Conservation (phyloP, 306 rosid genomes). For the Prunus fruticosa region DNA sequence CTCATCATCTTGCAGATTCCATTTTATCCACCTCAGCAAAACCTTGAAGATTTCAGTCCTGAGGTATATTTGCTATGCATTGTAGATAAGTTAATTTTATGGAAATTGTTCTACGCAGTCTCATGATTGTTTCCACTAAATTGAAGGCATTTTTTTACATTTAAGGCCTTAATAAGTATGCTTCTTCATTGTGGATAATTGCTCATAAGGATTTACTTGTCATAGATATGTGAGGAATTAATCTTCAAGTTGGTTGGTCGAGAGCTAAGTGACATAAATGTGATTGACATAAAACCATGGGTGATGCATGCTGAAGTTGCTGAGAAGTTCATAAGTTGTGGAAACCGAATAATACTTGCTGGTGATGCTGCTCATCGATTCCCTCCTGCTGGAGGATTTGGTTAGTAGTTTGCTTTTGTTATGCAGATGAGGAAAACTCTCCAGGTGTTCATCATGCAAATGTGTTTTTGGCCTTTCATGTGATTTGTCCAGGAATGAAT, state of each 20-base stretch:
- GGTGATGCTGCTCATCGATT: slow-evolving; percentile 98
- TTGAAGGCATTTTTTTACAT: background rate
- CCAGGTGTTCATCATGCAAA: background rate
- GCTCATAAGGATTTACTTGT: slow-evolving; percentile 27
- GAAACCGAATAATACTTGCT: slow-evolving; percentile 66
- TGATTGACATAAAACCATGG: slow-evolving; percentile 89
- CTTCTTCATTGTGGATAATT: background rate
- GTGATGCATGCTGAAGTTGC: slow-evolving; percentile 98
- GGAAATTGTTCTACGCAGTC: background rate
- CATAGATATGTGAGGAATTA: slow-evolving; percentile 68
- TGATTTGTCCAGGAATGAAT: slow-evolving; percentile 83
- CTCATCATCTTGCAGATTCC: slow-evolving; percentile 63
- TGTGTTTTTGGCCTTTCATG: background rate
- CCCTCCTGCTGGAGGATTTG: slow-evolving; percentile 99
- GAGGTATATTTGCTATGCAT: slow-evolving; percentile 45
- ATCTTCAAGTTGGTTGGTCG: slow-evolving; percentile 77
- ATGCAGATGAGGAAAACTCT: slow-evolving; percentile 16
- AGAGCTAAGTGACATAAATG: slow-evolving; percentile 65
- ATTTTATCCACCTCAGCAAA: slow-evolving; percentile 95
- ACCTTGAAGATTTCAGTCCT: slow-evolving; percentile 61
- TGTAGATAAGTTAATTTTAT: slow-evolving; percentile 4
- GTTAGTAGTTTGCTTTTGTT: slow-evolving; percentile 46
- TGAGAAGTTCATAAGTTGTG: slow-evolving; percentile 61
- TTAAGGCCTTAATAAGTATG: background rate
- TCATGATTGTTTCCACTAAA: background rate